A percentile compares a stretch with the other conserved stretches of the same genome.
Conservation (phyloP, 257 asterid species). For the Forsythia viridissima region DNA sequence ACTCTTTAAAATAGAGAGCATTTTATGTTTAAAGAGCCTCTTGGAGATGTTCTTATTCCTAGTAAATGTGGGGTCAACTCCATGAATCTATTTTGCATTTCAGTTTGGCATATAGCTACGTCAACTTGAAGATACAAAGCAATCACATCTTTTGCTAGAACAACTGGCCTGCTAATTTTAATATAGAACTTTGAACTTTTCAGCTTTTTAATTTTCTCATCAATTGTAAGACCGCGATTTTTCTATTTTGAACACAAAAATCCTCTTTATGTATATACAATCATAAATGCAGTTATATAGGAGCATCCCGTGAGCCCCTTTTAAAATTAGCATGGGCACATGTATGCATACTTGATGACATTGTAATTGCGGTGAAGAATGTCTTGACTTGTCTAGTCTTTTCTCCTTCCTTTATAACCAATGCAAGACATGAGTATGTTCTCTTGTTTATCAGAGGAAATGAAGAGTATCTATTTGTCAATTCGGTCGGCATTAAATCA, state of each 20-base stretch:
- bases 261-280: too few species aligned
- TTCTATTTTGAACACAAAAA: too few species aligned
- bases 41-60: too few species aligned
- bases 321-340: too few species aligned
- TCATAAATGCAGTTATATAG: too few species aligned
- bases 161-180: not conserved
- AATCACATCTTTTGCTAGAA: not conserved
- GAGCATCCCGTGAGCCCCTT: too few species aligned
- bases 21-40: too few species aligned
- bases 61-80: not conserved
- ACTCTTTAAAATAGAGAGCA: too few species aligned
- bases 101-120: not conserved
- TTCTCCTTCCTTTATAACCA: not conserved
- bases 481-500: conserved; percentile 56
- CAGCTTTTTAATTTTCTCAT: not conserved
- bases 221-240: not conserved
- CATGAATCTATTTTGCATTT: not conserved
- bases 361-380: too few species aligned
- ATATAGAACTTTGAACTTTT: not conserved
- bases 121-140: not conserved
- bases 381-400: not conserved
- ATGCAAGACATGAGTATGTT: conserved; percentile 8
- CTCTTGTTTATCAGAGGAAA: conserved; percentile 55
- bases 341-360: too few species aligned
- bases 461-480: conserved; percentile 72